Conservation (phyloP, 371 early-diverging fungal species). For the Mucor sp. region DNA sequence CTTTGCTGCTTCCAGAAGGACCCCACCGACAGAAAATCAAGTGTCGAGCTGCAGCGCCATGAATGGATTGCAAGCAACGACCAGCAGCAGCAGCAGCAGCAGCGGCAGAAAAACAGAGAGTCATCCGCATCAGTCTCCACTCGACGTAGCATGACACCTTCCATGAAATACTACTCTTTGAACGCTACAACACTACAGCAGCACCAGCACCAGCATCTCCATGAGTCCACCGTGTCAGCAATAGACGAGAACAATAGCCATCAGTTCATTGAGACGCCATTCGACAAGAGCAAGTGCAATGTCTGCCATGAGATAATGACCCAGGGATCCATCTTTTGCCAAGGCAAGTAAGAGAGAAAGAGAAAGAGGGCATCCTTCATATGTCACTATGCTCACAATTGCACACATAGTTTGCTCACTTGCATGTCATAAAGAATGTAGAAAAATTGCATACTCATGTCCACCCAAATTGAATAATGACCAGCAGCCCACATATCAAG, state of each 20-base stretch:
- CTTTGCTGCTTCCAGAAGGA: conserved; percentile 81
- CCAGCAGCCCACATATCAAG: conserved; percentile 47
- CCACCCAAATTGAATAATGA: conserved; percentile 45
- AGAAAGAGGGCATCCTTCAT: too few relatives aligned
- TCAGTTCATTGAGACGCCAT: conserved; percentile 38
- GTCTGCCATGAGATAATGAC: conserved; percentile 39
- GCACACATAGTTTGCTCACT: conserved; percentile 37
- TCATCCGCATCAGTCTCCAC: background rate
- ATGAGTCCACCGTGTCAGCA: background rate
- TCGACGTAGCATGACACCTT: background rate
- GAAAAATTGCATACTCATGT: conserved; percentile 42
- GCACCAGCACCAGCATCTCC: background rate
- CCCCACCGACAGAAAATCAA: conserved; percentile 70
- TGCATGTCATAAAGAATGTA: conserved; percentile 45
- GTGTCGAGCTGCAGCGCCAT: conserved; percentile 67
- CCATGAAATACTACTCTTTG: conserved; percentile 10
- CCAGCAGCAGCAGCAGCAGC: conserved; percentile 9
- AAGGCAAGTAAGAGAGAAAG: conserved; percentile 28
- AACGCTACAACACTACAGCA: background rate
- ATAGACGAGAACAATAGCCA: conserved; percentile 34
- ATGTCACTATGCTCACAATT: background rate
- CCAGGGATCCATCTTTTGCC: conserved; percentile 33
- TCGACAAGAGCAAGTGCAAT: conserved; percentile 51
- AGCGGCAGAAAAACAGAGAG: background rate
- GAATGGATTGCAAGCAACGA: conserved; percentile 66